phyloP scores from a whole-genome alignment of 192 early-diverging fungal genomes.

The Phlyctochytrium planicorne region DNA sequence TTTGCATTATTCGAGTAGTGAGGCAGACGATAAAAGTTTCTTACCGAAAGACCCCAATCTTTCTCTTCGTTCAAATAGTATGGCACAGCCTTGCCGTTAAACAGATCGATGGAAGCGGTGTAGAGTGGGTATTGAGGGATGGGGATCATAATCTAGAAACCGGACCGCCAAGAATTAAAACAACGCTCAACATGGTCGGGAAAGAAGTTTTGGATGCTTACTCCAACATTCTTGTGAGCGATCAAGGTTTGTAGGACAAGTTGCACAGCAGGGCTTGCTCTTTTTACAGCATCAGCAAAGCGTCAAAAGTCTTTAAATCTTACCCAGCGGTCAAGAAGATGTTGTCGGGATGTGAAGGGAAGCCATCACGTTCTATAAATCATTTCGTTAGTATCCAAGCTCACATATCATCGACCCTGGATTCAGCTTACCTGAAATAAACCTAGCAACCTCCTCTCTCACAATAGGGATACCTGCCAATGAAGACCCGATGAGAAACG shows the following conservation, averaged over 20 bases:
- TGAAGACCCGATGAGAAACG: slow-evolving; percentile 1
- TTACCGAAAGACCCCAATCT: slow-evolving; percentile 72
- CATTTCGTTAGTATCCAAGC: neutral
- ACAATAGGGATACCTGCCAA: slow-evolving; percentile 67
- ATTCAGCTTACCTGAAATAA: slow-evolving; percentile 62
- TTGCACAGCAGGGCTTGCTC: slow-evolving; percentile 94
- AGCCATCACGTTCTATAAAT: slow-evolving; percentile 95
- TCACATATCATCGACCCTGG: neutral
- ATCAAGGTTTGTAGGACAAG: slow-evolving; percentile 84
- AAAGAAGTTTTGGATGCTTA: slow-evolving; percentile 24
- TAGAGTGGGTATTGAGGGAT: slow-evolving; percentile 99
- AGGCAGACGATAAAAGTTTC: neutral
- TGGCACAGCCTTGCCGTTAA: slow-evolving; percentile 82
- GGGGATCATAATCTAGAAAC: slow-evolving; percentile 88
- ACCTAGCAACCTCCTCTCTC: slow-evolving; percentile 84
- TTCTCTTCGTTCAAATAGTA: slow-evolving; percentile 91
- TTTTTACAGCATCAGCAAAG: slow-evolving; percentile 6
- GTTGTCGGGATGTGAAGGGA: slow-evolving; percentile 73
- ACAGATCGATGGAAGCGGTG: slow-evolving; percentile 84
- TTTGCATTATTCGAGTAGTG: neutral
- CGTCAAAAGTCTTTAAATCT: neutral
- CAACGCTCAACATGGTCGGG: neutral
- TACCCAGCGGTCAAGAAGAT: slow-evolving; percentile 88
- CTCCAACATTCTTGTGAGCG: slow-evolving; percentile 71
- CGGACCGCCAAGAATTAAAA: neutral